These are phyloP conservation scores for Hapsidospora chrysogenum DNA, from an alignment of 495 filamentous ascomycete genomes.

Conservation along the genomic window DNA sequence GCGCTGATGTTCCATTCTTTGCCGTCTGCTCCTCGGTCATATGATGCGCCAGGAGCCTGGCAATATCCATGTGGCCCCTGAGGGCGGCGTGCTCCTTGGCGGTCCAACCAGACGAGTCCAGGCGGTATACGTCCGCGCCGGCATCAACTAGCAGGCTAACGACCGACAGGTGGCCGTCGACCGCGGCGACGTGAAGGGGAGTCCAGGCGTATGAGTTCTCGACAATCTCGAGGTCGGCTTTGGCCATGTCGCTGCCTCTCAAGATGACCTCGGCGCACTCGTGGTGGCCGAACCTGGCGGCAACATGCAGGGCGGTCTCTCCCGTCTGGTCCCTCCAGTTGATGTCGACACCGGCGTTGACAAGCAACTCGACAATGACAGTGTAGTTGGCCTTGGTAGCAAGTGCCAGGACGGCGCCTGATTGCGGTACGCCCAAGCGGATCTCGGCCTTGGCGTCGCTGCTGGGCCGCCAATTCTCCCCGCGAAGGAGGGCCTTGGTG, in stretches of 20 bases:
- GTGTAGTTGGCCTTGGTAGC: constrained; percentile 75
- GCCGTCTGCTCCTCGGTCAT: constrained; percentile 9
- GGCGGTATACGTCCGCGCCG: constrained; percentile 52
- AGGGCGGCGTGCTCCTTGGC: constrained; percentile 85
- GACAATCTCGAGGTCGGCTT: constrained; percentile 55
- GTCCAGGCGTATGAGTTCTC: constrained; percentile 90
- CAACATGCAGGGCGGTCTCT: constrained; percentile 87
- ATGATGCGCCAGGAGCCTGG: constrained; percentile 37
- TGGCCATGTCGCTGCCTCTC: constrained; percentile 47
- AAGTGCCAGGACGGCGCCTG: constrained; percentile 76
- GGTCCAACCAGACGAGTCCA: constrained; percentile 86
- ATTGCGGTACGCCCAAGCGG: constrained; percentile 56
- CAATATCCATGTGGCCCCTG: constrained; percentile 70
- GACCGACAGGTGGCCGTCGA: constrained; percentile 63
- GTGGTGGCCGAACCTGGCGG: constrained; percentile 72
- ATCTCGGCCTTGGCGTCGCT: constrained; percentile 40
- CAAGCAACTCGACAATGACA: constrained; percentile 67
- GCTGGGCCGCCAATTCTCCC: constrained; percentile 54
- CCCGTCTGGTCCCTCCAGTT: constrained; percentile 87
- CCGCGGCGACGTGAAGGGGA: constrained; percentile 76
- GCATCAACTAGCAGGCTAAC: constrained; percentile 55
- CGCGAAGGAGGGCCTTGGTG: constrained; percentile 60
- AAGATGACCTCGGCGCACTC: constrained; percentile 65
- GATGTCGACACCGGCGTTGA: constrained; percentile 81
- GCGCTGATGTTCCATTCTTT: neutral